Percentiles rank a stretch among this genome's conserved stretches.
Conservation (phyloP, 2,329 filamentous ascomycete species). For the Verticillium isaacii region DNA sequence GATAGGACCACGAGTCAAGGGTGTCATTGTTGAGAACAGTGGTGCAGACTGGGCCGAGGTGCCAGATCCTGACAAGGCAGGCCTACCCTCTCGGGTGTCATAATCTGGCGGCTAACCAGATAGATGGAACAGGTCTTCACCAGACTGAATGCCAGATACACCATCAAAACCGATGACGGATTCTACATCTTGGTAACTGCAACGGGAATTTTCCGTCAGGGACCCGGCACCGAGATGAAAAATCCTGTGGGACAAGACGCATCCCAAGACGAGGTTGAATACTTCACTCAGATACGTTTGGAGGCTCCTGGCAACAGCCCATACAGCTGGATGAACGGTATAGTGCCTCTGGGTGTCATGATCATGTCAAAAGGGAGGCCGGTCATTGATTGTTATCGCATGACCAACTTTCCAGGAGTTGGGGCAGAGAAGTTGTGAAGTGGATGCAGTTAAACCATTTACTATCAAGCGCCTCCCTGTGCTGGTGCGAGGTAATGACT, state of each 20-base stretch:
- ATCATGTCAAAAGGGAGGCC: constrained; percentile 14
- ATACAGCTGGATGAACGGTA: constrained; percentile 16
- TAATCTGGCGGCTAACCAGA: background rate
- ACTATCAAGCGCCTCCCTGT: too few relatives aligned
- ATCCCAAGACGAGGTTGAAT: constrained; percentile 15
- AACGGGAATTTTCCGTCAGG: constrained; percentile 8
- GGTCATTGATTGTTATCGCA: constrained; percentile 16
- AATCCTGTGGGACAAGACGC: constrained; percentile 1
- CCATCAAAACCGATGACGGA: constrained; percentile 14
- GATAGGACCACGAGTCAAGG: constrained; percentile 11
- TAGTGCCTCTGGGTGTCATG: constrained; percentile 15
- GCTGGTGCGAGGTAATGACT: too few relatives aligned
- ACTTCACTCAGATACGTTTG: constrained; percentile 17
- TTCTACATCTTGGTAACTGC: constrained; percentile 15
- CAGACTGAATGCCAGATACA: constrained; percentile 14
- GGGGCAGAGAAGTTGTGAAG: constrained; percentile 6
- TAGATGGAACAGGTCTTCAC: constrained; percentile 3
- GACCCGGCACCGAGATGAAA: background rate
- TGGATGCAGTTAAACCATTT: too few relatives aligned
- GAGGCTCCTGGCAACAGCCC: constrained; percentile 14
- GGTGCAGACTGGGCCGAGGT: constrained; percentile 16
- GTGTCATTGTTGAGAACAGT: constrained; percentile 15
- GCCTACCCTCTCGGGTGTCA: too few relatives aligned
- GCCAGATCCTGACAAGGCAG: constrained; percentile 9
- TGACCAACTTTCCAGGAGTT: constrained; percentile 15